Conservation (phyloP, 306 rosid genomes). For the Hippophae rhamnoides region DNA sequence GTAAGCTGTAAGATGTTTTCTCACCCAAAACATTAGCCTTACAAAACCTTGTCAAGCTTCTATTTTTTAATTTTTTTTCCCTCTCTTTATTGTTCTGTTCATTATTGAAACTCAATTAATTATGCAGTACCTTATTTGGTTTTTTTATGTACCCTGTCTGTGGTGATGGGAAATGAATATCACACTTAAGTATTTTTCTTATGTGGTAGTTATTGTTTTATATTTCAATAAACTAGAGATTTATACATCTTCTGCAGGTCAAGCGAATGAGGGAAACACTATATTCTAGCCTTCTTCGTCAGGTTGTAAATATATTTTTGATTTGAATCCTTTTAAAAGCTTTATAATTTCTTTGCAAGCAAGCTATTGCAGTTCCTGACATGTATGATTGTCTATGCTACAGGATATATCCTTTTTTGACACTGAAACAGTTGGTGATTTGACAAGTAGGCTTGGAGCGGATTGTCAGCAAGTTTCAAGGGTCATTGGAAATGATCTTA, state of each 20-base stretch:
- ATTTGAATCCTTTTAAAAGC: neutral
- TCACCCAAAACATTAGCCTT: neutral
- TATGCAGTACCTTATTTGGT: neutral
- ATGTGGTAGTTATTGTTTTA: neutral
- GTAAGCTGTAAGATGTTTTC: neutral
- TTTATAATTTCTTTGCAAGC: neutral
- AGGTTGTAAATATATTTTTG: slow-evolving; percentile 42
- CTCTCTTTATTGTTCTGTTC: no score
- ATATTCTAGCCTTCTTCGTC: slow-evolving; percentile 79
- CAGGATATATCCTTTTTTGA: slow-evolving; percentile 97
- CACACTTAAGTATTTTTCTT: neutral
- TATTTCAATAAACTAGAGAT: slow-evolving; percentile 9
- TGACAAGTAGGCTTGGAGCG: slow-evolving; percentile 99
- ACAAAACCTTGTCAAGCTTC: neutral
- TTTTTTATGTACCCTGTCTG: neutral
- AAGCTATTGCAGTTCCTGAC: slow-evolving; percentile 27
- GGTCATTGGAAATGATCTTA: slow-evolving; percentile 94
- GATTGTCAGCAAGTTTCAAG: slow-evolving; percentile 98
- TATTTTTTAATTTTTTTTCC: no score
- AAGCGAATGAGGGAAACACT: slow-evolving; percentile 91
- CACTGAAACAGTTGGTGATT: slow-evolving; percentile 86
- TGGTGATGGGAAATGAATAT: neutral
- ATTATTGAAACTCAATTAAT: no score
- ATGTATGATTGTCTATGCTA: slow-evolving; percentile 39
- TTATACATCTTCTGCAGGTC: slow-evolving; percentile 49